phyloP scores from a whole-genome alignment of 176 grass and related monocot species.

The Oryza nivara region DNA sequence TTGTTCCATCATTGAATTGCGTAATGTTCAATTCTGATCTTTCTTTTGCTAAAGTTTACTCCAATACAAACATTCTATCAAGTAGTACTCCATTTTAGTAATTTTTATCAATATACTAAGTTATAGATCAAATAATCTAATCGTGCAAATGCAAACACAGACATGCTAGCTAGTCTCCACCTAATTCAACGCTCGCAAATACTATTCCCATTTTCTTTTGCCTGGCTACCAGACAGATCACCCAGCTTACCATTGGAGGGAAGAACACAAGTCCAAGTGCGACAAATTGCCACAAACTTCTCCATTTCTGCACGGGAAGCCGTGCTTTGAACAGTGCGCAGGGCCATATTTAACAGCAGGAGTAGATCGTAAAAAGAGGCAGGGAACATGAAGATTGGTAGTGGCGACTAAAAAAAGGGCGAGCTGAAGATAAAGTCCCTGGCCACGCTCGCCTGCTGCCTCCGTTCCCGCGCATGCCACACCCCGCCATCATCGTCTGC shows the following conservation, averaged over 20 bases:
- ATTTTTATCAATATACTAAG: not conserved
- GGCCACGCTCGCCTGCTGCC: constrained; percentile 29
- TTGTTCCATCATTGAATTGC: not conserved
- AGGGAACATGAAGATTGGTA: constrained; percentile 35
- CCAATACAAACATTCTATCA: not conserved
- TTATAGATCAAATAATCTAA: not conserved
- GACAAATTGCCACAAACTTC: constrained; percentile 52
- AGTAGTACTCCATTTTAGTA: not conserved
- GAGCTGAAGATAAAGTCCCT: constrained; percentile 8
- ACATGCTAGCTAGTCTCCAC: constrained; percentile 31
- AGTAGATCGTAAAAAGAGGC: constrained; percentile 34
- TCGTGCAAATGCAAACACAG: not conserved
- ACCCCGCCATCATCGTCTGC: constrained; percentile 47
- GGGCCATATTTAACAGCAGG: constrained; percentile 34
- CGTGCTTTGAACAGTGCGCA: constrained; percentile 23
- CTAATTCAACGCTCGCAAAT: not conserved
- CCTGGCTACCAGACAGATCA: constrained; percentile 7
- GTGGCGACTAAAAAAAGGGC: constrained; percentile 42
- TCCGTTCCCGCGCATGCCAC: constrained; percentile 35
- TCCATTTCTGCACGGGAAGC: constrained; percentile 35
- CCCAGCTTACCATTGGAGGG: not conserved
- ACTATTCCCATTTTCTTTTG: not conserved
- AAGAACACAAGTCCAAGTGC: constrained; percentile 42
- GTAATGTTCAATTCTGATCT: not conserved
- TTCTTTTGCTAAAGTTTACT: not conserved